These are phyloP conservation scores for Stentor roeselii DNA, from an alignment of 73 alveolate genomes.

Conservation along the genomic window DNA sequence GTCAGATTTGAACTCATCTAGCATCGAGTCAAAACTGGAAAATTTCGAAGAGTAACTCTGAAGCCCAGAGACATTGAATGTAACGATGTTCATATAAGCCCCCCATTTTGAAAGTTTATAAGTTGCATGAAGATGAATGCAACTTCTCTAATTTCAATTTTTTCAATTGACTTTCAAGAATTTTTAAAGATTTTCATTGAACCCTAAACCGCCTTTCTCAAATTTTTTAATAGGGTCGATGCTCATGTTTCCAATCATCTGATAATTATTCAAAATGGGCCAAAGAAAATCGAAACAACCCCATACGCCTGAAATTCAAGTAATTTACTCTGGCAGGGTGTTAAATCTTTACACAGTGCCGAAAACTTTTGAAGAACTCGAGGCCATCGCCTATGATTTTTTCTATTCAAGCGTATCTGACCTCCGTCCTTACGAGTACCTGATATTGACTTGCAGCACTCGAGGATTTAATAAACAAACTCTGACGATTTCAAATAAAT, in stretches of 20 bases:
- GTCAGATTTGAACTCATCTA: conserved; percentile 24
- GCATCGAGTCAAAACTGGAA: background rate
- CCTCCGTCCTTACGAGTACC: background rate
- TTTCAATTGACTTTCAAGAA: no score
- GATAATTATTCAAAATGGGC: conserved; percentile 6
- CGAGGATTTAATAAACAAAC: background rate
- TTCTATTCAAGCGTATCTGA: background rate
- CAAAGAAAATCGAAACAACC: background rate
- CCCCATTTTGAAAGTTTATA: no score
- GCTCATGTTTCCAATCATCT: no score
- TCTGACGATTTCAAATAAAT: background rate
- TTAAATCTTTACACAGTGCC: background rate
- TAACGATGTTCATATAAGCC: conserved; percentile 31
- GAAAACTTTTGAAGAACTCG: background rate
- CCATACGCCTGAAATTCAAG: background rate
- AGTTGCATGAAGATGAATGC: no score
- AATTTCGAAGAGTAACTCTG: conserved; percentile 20
- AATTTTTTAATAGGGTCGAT: no score
- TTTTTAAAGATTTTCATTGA: no score
- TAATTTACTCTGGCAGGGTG: background rate
- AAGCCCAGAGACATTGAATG: conserved; percentile 13
- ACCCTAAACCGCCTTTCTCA: no score
- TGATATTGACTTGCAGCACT: background rate
- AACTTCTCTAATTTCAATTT: no score
- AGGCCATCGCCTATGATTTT: background rate